A percentile compares a stretch with the other conserved stretches of the same genome.
These are phyloP conservation scores for Candida adriatica DNA, from an alignment of 805 yeast genomes.

Conservation along the genomic window DNA sequence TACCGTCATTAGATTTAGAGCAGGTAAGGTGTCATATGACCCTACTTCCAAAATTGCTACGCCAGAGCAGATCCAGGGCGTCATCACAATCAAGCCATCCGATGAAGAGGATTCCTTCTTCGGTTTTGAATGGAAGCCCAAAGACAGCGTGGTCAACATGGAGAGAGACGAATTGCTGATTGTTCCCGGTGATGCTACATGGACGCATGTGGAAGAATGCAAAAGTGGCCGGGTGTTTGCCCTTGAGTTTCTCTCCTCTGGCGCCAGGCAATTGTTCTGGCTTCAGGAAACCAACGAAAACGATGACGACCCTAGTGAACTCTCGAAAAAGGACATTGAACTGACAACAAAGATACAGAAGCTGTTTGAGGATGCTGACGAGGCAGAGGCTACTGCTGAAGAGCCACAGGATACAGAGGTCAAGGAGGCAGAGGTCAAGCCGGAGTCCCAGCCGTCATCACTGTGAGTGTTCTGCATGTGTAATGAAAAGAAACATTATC, in stretches of 20 bases:
- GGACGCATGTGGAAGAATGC: constrained; percentile 64
- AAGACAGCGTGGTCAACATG: constrained; percentile 37
- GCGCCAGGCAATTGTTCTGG: constrained; percentile 57
- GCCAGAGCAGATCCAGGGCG: constrained; percentile 68
- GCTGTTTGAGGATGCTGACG: constrained; percentile 37
- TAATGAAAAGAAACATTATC: not conserved
- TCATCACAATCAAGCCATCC: constrained; percentile 50
- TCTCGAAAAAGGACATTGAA: constrained; percentile 52
- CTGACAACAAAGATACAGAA: constrained; percentile 42
- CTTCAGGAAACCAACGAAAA: constrained; percentile 64
- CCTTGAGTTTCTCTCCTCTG: constrained; percentile 55
- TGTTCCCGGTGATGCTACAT: constrained; percentile 81
- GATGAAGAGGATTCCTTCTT: constrained; percentile 68
- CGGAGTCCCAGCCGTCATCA: constrained; percentile 7
- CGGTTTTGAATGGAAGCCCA: constrained; percentile 69
- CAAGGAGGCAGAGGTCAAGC: constrained; percentile 4
- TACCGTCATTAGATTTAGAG: constrained; percentile 48
- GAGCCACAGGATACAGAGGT: constrained; percentile 8
- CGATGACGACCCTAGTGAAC: constrained; percentile 50
- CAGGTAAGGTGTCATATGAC: constrained; percentile 68
- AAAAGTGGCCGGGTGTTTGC: constrained; percentile 73
- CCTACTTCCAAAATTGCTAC: constrained; percentile 54
- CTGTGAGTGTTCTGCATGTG: constrained; percentile 8
- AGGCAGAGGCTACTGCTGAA: constrained; percentile 29
- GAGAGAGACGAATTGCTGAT: constrained; percentile 60